phyloP scores from a whole-genome alignment of 192 early-diverging fungal species.

The Umbelopsis vinacea region DNA sequence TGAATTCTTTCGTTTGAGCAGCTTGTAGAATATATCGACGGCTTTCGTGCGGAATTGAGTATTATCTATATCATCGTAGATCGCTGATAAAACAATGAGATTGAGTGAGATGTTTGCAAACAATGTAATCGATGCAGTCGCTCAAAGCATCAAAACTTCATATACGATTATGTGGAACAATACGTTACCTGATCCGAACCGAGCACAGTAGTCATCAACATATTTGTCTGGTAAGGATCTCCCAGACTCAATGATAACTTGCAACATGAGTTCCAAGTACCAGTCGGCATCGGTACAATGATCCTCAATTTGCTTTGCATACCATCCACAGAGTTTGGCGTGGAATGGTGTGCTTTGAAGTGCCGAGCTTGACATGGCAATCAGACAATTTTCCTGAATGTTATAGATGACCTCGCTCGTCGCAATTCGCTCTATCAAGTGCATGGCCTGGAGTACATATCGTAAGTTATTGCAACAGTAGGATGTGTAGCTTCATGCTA shows the following conservation, averaged over 20 bases:
- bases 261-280: slow-evolving; percentile 17
- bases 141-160: no score
- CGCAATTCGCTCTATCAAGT: background rate
- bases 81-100: background rate
- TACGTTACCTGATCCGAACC: slow-evolving; percentile 21
- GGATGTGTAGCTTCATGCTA: background rate
- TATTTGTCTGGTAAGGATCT: slow-evolving; percentile 9
- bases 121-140: background rate
- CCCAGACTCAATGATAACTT: background rate
- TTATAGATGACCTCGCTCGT: background rate
- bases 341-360: background rate
- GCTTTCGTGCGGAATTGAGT: slow-evolving; percentile 17
- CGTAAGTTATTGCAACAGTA: background rate
- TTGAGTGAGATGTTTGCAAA: background rate
- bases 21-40: slow-evolving; percentile 11
- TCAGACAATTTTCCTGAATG: slow-evolving; percentile 12
- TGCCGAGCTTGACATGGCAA: background rate
- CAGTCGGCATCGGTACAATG: background rate
- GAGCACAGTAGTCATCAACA: slow-evolving; percentile 22
- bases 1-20: slow-evolving; percentile 1
- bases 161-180: no score
- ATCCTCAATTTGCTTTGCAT: background rate
- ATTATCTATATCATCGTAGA: slow-evolving; percentile 20
- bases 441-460: background rate
- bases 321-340: background rate